A percentile compares a stretch with the other conserved stretches of the same genome.
phyloP scores from a whole-genome alignment of 2,329 filamentous ascomycete genomes.

The Aspergillus eucalypticola region DNA sequence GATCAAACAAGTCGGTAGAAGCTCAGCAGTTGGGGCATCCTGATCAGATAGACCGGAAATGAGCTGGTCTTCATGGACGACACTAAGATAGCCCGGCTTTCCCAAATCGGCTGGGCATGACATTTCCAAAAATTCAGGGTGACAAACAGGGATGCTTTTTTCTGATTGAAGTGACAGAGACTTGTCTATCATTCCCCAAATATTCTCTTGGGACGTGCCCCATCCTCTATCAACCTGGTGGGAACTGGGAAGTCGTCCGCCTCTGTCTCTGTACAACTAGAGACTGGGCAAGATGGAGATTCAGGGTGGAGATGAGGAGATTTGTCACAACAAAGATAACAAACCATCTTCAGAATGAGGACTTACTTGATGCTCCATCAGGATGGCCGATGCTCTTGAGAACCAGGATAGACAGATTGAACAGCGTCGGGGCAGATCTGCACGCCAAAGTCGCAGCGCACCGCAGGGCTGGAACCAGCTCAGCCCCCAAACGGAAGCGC shows the following conservation, averaged over 20 bases:
- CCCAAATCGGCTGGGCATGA: not conserved
- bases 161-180: not conserved
- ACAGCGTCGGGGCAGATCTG: constrained; percentile 14
- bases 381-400: not conserved
- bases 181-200: not conserved
- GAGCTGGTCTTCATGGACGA: not conserved
- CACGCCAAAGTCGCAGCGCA: constrained; percentile 17
- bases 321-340: not conserved
- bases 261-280: not conserved
- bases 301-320: not conserved
- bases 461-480: constrained; percentile 14
- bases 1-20: not conserved
- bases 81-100: not conserved
- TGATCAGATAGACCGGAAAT: not conserved
- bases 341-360: not conserved
- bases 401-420: not conserved
- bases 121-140: not conserved
- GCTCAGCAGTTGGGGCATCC: not conserved
- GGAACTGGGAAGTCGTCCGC: not conserved
- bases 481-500: constrained; percentile 9
- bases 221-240: not conserved
- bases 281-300: not conserved
- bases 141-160: not conserved
- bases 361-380: not conserved
- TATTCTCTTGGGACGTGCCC: not conserved